Evolutionary conservation across 2,329 filamentous ascomycete species (phyloP).

Genomic region (Helotiales sp.): DNA sequence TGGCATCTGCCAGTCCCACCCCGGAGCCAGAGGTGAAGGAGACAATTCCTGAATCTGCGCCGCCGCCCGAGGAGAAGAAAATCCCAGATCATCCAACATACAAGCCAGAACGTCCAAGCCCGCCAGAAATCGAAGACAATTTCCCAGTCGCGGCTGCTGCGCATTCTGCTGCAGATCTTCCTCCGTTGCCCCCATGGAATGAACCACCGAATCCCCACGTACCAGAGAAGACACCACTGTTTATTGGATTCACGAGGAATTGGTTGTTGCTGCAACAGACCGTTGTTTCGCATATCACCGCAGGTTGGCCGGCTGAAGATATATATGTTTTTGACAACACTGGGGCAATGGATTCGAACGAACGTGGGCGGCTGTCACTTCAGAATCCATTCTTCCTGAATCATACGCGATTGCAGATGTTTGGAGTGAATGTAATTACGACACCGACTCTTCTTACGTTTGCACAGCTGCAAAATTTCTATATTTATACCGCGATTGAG

Average conservation of each 20-base stretch:
- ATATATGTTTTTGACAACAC: conserved; percentile 61
- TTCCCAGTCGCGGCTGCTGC: conserved; percentile 24
- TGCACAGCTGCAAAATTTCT: conserved; percentile 56
- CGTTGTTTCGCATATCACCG: conserved; percentile 57
- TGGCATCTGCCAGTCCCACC: neutral
- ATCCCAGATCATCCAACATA: neutral
- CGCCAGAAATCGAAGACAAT: conserved; percentile 18
- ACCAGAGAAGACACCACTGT: conserved; percentile 48
- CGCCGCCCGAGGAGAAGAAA: neutral
- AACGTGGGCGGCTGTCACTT: conserved; percentile 44
- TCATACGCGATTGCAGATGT: conserved; percentile 46
- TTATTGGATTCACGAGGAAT: conserved; percentile 58
- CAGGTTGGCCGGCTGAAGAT: conserved; percentile 55
- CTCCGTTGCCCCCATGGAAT: conserved; percentile 47
- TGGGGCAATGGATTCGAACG: conserved; percentile 54
- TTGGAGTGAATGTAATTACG: conserved; percentile 51
- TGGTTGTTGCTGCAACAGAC: conserved; percentile 55
- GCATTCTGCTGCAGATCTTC: conserved; percentile 32
- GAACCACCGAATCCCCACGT: conserved; percentile 40
- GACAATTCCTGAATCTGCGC: neutral
- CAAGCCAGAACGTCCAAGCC: neutral
- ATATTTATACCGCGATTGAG: conserved; percentile 45
- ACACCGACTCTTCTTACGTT: conserved; percentile 53
- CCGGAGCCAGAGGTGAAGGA: neutral
- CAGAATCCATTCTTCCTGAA: conserved; percentile 59